Base-by-base conservation (phyloP, 2,329 filamentous ascomycete species). In the Clonostachys rhizophaga region DNA sequence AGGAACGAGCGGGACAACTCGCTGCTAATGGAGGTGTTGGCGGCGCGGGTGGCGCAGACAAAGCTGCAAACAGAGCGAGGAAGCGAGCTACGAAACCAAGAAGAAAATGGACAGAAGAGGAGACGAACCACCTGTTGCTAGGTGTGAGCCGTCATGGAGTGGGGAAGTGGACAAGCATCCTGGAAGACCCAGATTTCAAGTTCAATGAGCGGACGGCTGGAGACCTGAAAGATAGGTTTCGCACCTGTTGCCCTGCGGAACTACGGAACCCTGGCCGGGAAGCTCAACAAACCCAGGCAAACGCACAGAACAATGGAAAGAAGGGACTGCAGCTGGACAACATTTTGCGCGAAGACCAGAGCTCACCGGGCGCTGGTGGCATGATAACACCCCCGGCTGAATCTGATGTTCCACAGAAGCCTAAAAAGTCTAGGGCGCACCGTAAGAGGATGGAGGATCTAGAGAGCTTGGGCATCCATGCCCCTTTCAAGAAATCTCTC, bases 161-260 rank as follows among this genome's bases (percentile, higher is more conserved):
- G 9, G 83, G 82, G 36, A 81, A 79, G 54, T 86, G 82, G 82
- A 83, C 79, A 9, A 77, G 71, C 47, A 86, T 86, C 34, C 64
- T 85, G 20, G 79, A 83, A 44, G 83, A 86, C 50, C 62, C 73
- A 0, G 74, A 74, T 40, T 86, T 83, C 57, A 70, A 62, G 11
- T 86, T 86, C 64, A 81, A 83, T 54, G 73, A 72, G 14, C 75
- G 83, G 49, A 79, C 76, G 2, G 79, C 81, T 5, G 79, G 79
- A 9, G 82, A 86, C 55, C 60, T 86, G 44, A 86, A 86, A 58
- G 82, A 86, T 59, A 72, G 83, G 12, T 86, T 85, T 56, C 73
- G 82, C 44, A 86, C 82, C 5, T 85, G 81, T 57, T 85, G 81
- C 51, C 82, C 82, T 0, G 73, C 75, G 34, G 82, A 85, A 58